Conservation (phyloP, 2,329 filamentous ascomycete species). For the Kalmusia sp. region DNA sequence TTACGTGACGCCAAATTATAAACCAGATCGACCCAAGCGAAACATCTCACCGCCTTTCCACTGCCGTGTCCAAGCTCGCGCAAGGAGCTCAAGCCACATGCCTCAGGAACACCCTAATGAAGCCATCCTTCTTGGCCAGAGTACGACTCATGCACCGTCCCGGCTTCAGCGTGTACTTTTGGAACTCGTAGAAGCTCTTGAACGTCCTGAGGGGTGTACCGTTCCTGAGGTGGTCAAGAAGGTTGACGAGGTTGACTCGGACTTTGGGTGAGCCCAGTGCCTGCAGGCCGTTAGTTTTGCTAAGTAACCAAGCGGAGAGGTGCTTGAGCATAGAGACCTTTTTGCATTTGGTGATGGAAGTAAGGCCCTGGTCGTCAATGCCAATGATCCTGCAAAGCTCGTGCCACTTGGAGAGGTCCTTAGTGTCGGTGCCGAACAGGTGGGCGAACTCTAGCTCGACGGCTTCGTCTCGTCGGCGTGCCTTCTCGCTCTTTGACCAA, state of each 20-base stretch:
- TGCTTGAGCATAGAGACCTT: constrained; percentile 10
- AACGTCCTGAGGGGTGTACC: constrained; percentile 21
- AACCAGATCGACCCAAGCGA: too few species aligned
- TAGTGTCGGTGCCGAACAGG: constrained; percentile 12
- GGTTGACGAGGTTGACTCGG: constrained; percentile 27
- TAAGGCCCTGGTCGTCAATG: constrained; percentile 1
- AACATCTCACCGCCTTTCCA: too few species aligned
- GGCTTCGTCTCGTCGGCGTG: not conserved
- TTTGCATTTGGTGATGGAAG: constrained; percentile 17
- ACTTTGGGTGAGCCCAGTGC: constrained; percentile 18
- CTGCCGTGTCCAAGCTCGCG: not conserved
- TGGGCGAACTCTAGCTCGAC: constrained; percentile 16
- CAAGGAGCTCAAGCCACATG: constrained; percentile 6
- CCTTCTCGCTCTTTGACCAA: constrained; percentile 14
- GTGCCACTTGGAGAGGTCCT: constrained; percentile 13
- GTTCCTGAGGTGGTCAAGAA: constrained; percentile 25
- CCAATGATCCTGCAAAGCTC: constrained; percentile 15
- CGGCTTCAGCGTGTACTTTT: constrained; percentile 16
- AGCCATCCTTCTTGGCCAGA: constrained; percentile 29
- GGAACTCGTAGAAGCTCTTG: constrained; percentile 14
- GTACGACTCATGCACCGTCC: not conserved
- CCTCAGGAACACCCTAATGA: constrained; percentile 27
- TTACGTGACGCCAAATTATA: too few species aligned
- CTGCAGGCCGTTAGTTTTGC: not conserved
- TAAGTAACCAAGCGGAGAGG: not conserved